A percentile compares a stretch with the other conserved stretches of the same genome.
Evolutionary conservation across 495 filamentous ascomycete genomes (phyloP).

Genomic region (Neurospora intermedia): DNA sequence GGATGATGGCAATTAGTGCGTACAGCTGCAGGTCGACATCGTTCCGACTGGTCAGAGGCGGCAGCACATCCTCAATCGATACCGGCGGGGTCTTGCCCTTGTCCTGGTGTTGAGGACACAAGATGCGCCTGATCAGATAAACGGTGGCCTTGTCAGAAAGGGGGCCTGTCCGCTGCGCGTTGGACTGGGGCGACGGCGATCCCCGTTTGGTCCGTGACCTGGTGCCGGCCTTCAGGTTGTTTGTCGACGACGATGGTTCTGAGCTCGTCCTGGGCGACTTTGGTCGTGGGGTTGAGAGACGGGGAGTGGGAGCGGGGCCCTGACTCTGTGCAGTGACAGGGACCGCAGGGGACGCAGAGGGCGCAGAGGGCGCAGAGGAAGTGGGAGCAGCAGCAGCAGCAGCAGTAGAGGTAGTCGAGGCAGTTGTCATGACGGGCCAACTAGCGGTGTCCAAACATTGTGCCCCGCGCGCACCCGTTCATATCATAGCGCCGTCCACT

Average conservation of each 20-base stretch:
- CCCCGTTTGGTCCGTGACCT: conserved; percentile 4
- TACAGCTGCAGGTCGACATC: conserved; percentile 88
- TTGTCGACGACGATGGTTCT: neutral
- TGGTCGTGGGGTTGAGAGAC: conserved; percentile 17
- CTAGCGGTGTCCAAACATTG: neutral
- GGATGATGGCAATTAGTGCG: conserved; percentile 76
- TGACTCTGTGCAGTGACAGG: conserved; percentile 13
- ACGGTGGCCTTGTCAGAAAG: conserved; percentile 42
- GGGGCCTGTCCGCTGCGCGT: conserved; percentile 23
- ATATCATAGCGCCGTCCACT: neutral
- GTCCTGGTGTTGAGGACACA: conserved; percentile 37
- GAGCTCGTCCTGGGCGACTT: conserved; percentile 12
- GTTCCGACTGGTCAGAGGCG: conserved; percentile 85
- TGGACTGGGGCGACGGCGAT: conserved; percentile 21
- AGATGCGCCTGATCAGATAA: conserved; percentile 39
- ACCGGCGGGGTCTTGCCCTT: conserved; percentile 33
- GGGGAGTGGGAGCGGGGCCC: conserved; percentile 12
- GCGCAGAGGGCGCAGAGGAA: neutral
- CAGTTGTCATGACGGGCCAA: neutral
- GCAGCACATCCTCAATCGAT: conserved; percentile 66
- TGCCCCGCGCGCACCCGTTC: neutral
- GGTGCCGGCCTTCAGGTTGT: neutral
- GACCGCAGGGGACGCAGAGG: neutral
- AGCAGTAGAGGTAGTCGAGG: neutral
- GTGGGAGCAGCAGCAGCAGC: neutral